Percentiles rank a stretch among this genome's conserved stretches.
Evolutionary conservation across 768 basidiomycete genomes (phyloP).

Genomic region (Sporobolomyces roseus): DNA sequence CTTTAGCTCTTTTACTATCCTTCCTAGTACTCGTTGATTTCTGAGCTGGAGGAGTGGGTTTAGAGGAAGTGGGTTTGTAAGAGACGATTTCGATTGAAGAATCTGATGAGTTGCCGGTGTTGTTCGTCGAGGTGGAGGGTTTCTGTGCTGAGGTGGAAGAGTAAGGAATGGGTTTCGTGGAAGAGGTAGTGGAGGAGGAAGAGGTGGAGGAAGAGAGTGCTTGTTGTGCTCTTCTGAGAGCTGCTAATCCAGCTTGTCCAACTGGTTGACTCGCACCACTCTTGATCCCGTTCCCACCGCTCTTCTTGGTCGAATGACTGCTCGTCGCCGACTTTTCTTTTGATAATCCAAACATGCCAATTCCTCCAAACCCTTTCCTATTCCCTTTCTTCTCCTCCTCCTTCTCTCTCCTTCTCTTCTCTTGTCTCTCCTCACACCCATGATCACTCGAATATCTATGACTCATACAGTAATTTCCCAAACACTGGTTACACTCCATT

Average conservation of each 20-base stretch:
- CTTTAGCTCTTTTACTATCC: constrained; percentile 31
- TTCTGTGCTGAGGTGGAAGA: constrained; percentile 16
- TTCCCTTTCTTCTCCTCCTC: background rate
- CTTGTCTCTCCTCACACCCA: constrained; percentile 5
- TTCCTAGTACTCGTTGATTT: constrained; percentile 17
- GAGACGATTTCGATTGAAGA: constrained; percentile 29
- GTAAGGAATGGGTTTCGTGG: too few relatives aligned
- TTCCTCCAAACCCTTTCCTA: background rate
- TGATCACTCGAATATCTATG: constrained; percentile 39
- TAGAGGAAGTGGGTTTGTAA: background rate
- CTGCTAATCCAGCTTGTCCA: constrained; percentile 22
- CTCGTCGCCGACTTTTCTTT: background rate
- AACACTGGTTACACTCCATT: constrained; percentile 31
- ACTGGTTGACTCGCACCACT: too few relatives aligned
- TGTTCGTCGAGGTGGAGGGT: background rate
- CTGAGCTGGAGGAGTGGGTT: background rate
- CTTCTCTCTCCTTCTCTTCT: background rate
- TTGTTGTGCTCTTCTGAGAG: constrained; percentile 33
- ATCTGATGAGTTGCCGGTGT: background rate
- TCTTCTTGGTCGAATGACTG: background rate
- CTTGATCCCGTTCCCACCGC: too few relatives aligned
- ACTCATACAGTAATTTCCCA: constrained; percentile 17
- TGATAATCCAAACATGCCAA: background rate
- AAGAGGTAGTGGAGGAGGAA: too few relatives aligned
- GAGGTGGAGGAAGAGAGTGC: background rate